Base-by-base conservation (phyloP, 768 basidiomycete species). In the Dendrothele bispora region DNA sequence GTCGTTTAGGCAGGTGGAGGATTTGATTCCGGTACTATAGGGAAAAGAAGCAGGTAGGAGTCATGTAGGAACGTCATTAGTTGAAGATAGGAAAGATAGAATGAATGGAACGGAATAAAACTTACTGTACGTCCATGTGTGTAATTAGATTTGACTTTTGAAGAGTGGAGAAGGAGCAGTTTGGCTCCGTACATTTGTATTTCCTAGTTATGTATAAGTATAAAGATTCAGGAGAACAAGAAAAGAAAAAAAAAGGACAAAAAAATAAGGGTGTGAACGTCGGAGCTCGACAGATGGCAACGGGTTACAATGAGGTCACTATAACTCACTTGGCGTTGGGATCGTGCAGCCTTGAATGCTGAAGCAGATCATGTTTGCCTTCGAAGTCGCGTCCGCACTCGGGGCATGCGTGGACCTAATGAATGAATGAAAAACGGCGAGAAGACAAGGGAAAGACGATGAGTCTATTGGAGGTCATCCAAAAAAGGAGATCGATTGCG, bases 71-170 rank as follows among this genome's bases (percentile, higher is more conserved):
- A n/a, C n/a, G n/a, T n/a, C n/a, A n/a, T n/a, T n/a, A n/a, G n/a
- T n/a, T n/a, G n/a, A n/a, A n/a, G n/a, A n/a, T n/a, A n/a, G n/a
- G n/a, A n/a, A n/a, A n/a, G n/a, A n/a, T n/a, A 29, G 25, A 18
- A 11, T 7, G 8, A 20, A 29, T 8, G 21, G 10, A 2, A 30
- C 38, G n/a, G 5, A 39, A 22, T 1, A 20, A n/a, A 22, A 39
- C 46, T 47, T 24, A 47, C 46, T 47, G 46, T n/a, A 22, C 30
- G 2, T 38, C 27, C n/a, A 21, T 39, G 17, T 47, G 46, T 7
- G 37, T 47, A 6, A 39, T 32, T n/a, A 39, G n/a, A 28, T 47
- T 47, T 6, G 46, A 39, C 10, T 28, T 39, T 4, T 39, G 37
- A 7, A 27, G 10, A 22, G 22, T 21, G 10, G 24, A 7, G 27